These are phyloP conservation scores for Cladosporium sp. DNA, from an alignment of 2,329 filamentous ascomycete species.

Conservation along the genomic window DNA sequence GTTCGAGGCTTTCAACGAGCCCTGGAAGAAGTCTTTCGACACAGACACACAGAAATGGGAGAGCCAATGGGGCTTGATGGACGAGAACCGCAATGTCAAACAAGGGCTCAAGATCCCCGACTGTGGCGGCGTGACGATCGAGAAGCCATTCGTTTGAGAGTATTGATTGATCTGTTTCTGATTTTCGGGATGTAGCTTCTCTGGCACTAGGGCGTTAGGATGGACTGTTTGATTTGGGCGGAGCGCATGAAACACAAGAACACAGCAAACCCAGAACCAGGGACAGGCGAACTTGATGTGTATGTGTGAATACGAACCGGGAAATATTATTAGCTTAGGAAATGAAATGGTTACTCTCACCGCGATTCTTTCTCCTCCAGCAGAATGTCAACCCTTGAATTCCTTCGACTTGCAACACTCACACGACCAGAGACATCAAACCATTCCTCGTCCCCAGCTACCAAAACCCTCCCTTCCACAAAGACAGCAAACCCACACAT, in stretches of 20 bases:
- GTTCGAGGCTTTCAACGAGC: conserved; percentile 95
- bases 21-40: conserved; percentile 83
- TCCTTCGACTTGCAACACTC: too few species aligned
- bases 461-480: too few species aligned
- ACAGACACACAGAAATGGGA: conserved; percentile 65
- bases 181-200: too few species aligned
- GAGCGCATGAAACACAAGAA: neutral
- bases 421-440: too few species aligned
- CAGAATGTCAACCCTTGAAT: too few species aligned
- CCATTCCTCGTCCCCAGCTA: too few species aligned
- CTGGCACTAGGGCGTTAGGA: too few species aligned
- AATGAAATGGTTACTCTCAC: neutral
- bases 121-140: conserved; percentile 67
- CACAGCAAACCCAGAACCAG: too few species aligned
- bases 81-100: conserved; percentile 80
- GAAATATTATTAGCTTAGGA: neutral
- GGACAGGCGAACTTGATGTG: neutral
- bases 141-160: conserved; percentile 16
- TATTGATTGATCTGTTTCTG: conserved; percentile 8
- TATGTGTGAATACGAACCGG: neutral
- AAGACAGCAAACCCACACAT: too few species aligned
- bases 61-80: conserved; percentile 92
- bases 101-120: conserved; percentile 78
- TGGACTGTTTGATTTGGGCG: neutral
- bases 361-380: too few species aligned